phyloP scores from a whole-genome alignment of 768 basidiomycete genomes.

The Russula griseocarnosa region DNA sequence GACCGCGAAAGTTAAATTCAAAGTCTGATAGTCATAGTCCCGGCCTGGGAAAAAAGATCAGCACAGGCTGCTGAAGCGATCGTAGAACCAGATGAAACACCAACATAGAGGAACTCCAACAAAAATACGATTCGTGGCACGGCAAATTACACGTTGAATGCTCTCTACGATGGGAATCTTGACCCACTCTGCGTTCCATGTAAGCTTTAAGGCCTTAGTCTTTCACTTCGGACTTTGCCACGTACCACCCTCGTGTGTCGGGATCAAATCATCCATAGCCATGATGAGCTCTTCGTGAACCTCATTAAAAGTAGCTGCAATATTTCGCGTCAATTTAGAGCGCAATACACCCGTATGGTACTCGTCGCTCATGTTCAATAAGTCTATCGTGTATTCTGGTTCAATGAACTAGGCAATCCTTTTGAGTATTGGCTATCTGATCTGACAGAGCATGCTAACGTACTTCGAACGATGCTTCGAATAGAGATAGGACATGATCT shows the following conservation, averaged over 20 bases:
- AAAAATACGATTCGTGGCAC: not conserved
- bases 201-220: not conserved
- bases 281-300: not conserved
- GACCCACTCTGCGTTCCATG: slow-evolving; percentile 37
- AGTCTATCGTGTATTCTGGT: not conserved
- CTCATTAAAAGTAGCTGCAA: not conserved
- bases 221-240: not conserved
- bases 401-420: not conserved
- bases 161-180: slow-evolving; percentile 30
- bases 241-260: not conserved
- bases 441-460: not conserved
- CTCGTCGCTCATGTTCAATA: not conserved
- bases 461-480: not conserved
- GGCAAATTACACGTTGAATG: slow-evolving; percentile 18
- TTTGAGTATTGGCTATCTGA: not conserved
- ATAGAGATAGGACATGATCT: not conserved
- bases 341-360: not conserved
- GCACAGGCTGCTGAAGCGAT: not conserved
- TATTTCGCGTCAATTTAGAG: slow-evolving; percentile 9
- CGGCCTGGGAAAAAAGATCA: slow-evolving; percentile 37
- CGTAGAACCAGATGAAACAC: not conserved
- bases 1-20: slow-evolving; percentile 34
- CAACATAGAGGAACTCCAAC: slow-evolving; percentile 44
- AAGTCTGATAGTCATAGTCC: slow-evolving; percentile 38
- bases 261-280: not conserved